A percentile compares a stretch with the other conserved stretches of the same genome.
phyloP scores from a whole-genome alignment of 129 eudicot species.

The Centaurea solstitialis region DNA sequence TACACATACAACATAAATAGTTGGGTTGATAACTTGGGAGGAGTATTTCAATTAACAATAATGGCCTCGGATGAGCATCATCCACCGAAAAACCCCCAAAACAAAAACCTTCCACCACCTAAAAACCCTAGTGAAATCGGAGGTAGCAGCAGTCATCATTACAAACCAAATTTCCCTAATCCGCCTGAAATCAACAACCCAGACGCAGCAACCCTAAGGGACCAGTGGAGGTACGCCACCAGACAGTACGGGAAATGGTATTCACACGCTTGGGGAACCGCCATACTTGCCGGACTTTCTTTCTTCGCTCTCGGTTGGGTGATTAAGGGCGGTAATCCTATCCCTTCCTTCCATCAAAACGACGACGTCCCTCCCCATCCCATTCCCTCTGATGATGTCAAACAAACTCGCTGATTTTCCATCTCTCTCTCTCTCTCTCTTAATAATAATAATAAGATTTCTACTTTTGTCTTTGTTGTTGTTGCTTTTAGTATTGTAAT shows the following conservation, averaged over 20 bases:
- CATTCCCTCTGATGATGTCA: slow-evolving; percentile 13
- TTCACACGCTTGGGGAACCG: slow-evolving; percentile 99
- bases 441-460: too few relatives aligned
- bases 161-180: slow-evolving; percentile 44
- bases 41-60: background rate
- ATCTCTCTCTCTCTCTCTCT: too few relatives aligned
- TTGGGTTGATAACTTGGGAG: too few relatives aligned
- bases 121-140: slow-evolving; percentile 20
- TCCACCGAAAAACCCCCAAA: background rate
- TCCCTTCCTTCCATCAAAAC: slow-evolving; percentile 49
- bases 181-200: slow-evolving; percentile 70
- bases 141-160: slow-evolving; percentile 6
- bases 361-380: slow-evolving; percentile 12
- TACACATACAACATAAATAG: too few relatives aligned
- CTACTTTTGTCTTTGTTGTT: background rate
- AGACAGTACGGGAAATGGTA: slow-evolving; percentile 90
- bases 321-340: slow-evolving; percentile 86
- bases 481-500: background rate
- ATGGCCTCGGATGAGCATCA: slow-evolving; percentile 8
- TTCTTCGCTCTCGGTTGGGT: slow-evolving; percentile 98
- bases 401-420: slow-evolving; percentile 17
- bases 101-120: slow-evolving; percentile 9
- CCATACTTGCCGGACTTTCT: slow-evolving; percentile 81
- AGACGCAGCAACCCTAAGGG: slow-evolving; percentile 76
- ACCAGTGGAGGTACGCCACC: slow-evolving; percentile 84